These are phyloP conservation scores for Phytopythium aichiense DNA, from an alignment of 352 stramenopile species.

Conservation along the genomic window DNA sequence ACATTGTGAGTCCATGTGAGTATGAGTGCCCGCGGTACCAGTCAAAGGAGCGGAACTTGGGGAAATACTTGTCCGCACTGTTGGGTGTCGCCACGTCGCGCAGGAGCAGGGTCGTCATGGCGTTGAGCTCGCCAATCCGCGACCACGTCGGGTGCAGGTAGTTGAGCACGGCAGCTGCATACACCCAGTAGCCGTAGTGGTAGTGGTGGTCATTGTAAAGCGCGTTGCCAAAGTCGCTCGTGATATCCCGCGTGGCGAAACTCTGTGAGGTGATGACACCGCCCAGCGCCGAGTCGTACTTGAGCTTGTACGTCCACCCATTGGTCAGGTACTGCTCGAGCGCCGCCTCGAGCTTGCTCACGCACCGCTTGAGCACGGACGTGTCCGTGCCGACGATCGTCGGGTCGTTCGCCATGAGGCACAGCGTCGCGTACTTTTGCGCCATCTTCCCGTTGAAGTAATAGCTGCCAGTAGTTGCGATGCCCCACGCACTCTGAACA, in stretches of 20 bases:
- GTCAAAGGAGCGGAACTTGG: constrained; percentile 62
- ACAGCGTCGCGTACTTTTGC: constrained; percentile 71
- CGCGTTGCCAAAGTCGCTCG: constrained; percentile 69
- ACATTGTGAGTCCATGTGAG: constrained; percentile 55
- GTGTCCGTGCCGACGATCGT: constrained; percentile 52
- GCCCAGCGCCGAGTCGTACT: constrained; percentile 55
- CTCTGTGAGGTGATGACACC: constrained; percentile 64
- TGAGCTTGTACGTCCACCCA: constrained; percentile 54
- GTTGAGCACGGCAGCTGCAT: constrained; percentile 60
- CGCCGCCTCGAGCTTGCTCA: constrained; percentile 57
- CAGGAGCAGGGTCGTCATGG: constrained; percentile 38
- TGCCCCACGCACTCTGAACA: constrained; percentile 50
- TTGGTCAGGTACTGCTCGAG: constrained; percentile 60
- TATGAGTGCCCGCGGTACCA: constrained; percentile 74
- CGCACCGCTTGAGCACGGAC: constrained; percentile 50
- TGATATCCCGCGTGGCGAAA: constrained; percentile 44
- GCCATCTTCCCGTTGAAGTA: constrained; percentile 78
- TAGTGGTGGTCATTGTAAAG: constrained; percentile 81
- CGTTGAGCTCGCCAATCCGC: constrained; percentile 45
- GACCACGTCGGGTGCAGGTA: constrained; percentile 63
- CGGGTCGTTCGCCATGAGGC: constrained; percentile 67
- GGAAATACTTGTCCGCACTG: constrained; percentile 48
- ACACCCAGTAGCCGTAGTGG: constrained; percentile 75
- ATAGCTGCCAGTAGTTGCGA: constrained; percentile 47
- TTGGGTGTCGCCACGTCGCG: constrained; percentile 53